These are phyloP conservation scores for Populus trichocarpa DNA, from an alignment of 441 rosid species.

Conservation along the genomic window DNA sequence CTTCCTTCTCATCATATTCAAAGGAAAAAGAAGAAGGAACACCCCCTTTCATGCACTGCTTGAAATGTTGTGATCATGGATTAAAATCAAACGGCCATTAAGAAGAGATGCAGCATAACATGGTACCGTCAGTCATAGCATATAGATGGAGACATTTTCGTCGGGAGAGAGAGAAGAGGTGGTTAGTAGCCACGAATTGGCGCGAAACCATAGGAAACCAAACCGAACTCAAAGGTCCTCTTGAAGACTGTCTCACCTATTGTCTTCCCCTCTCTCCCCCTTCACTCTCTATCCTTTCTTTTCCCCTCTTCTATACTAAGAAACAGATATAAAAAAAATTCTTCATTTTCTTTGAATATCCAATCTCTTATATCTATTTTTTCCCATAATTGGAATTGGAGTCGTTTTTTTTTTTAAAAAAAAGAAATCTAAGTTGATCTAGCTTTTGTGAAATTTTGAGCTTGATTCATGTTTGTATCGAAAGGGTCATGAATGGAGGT, in stretches of 20 bases:
- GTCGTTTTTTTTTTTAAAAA: conserved; percentile 8
- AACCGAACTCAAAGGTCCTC: conserved; percentile 54
- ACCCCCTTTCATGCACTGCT: background rate
- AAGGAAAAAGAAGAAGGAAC: too few species aligned
- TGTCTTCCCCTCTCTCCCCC: conserved; percentile 21
- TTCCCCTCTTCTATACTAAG: conserved; percentile 8
- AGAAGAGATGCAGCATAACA: background rate
- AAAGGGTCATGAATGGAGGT: conserved; percentile 15
- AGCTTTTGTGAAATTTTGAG: conserved; percentile 14
- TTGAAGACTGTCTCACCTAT: conserved; percentile 41
- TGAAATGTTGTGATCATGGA: background rate
- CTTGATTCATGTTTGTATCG: conserved; percentile 1
- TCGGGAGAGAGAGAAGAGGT: conserved; percentile 26
- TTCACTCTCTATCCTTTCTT: conserved; percentile 16
- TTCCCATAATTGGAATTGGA: conserved; percentile 10
- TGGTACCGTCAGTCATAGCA: background rate
- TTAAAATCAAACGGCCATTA: conserved; percentile 10
- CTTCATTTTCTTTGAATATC: conserved; percentile 5
- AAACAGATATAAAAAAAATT: background rate
- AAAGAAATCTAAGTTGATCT: background rate
- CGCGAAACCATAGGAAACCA: conserved; percentile 63
- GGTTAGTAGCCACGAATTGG: conserved; percentile 75
- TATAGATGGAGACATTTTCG: conserved; percentile 13
- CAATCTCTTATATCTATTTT: conserved; percentile 1
- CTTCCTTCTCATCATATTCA: background rate